These are phyloP conservation scores for Neophaeococcomyces aloes DNA, from an alignment of 2,329 filamentous ascomycete species.

Conservation along the genomic window DNA sequence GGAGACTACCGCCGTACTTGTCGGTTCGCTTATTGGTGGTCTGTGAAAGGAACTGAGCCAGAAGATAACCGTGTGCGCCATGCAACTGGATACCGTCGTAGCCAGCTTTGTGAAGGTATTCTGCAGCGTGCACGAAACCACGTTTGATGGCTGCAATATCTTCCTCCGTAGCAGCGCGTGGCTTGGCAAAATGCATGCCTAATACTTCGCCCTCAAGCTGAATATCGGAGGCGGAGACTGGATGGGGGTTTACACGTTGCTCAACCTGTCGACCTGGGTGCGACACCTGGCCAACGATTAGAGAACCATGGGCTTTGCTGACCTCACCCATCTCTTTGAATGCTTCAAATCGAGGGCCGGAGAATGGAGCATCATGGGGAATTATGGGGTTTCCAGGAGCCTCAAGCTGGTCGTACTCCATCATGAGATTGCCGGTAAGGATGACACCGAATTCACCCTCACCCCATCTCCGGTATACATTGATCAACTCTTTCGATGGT, in stretches of 20 bases:
- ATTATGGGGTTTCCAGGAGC: conserved; percentile 51
- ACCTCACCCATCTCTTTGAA: conserved; percentile 48
- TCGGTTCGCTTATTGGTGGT: conserved; percentile 50
- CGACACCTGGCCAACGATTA: conserved; percentile 51
- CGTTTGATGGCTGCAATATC: conserved; percentile 45
- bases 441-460: conserved; percentile 48
- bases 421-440: conserved; percentile 54
- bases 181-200: conserved; percentile 28
- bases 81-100: conserved; percentile 44
- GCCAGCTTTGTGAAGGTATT: conserved; percentile 53
- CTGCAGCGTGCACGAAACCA: conserved; percentile 51
- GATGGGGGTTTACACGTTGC: conserved; percentile 36
- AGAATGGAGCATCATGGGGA: conserved; percentile 34
- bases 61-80: conserved; percentile 48
- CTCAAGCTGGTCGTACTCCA: conserved; percentile 51
- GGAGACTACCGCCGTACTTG: conserved; percentile 54
- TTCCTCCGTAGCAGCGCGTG: conserved; percentile 24
- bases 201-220: conserved; percentile 30
- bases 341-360: conserved; percentile 49
- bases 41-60: conserved; percentile 45
- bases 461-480: conserved; percentile 53
- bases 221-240: conserved; percentile 43
- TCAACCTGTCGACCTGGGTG: conserved; percentile 53
- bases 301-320: conserved; percentile 46
- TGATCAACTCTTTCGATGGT: conserved; percentile 43